phyloP scores from a whole-genome alignment of 1,284 basidiomycete species.

The Rhodotorula sp. region DNA sequence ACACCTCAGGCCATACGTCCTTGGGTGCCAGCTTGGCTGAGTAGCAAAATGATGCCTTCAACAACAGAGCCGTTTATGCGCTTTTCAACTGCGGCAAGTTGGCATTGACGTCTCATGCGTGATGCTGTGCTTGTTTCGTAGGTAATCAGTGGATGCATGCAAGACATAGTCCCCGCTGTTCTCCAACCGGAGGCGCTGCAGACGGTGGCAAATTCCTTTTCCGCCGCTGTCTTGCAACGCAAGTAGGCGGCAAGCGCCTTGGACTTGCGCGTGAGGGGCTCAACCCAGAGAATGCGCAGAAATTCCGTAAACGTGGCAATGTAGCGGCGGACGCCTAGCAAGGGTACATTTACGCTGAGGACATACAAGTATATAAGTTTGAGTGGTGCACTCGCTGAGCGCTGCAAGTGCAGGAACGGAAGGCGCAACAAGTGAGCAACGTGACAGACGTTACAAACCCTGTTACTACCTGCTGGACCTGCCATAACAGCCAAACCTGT shows the following conservation, averaged over 20 bases:
- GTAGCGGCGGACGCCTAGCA: slow-evolving; percentile 48
- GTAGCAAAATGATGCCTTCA: slow-evolving; percentile 15
- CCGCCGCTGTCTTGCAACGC: slow-evolving; percentile 47
- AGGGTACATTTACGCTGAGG: slow-evolving; percentile 48
- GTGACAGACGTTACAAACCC: slow-evolving; percentile 4
- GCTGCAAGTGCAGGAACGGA: slow-evolving; percentile 17
- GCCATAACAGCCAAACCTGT: too few relatives aligned
- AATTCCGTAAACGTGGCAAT: too few relatives aligned
- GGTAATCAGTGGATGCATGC: slow-evolving; percentile 45
- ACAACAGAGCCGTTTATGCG: slow-evolving; percentile 6
- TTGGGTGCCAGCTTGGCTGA: slow-evolving; percentile 45
- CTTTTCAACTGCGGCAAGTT: slow-evolving; percentile 43
- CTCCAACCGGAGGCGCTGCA: slow-evolving; percentile 51
- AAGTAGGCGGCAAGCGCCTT: slow-evolving; percentile 48
- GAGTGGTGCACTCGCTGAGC: neutral
- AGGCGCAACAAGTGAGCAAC: neutral
- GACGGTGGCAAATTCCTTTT: slow-evolving; percentile 42
- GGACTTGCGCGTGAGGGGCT: slow-evolving; percentile 50
- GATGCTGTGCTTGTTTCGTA: slow-evolving; percentile 48
- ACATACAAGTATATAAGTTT: slow-evolving; percentile 54
- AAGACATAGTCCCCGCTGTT: slow-evolving; percentile 49
- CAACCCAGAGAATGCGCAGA: slow-evolving; percentile 42
- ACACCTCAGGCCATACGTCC: too few relatives aligned
- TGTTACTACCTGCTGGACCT: too few relatives aligned
- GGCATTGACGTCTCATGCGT: slow-evolving; percentile 50